Percentiles rank a stretch among this genome's conserved stretches.
phyloP scores from a whole-genome alignment of 345 rosid species.

The Anacardium occidentale region DNA sequence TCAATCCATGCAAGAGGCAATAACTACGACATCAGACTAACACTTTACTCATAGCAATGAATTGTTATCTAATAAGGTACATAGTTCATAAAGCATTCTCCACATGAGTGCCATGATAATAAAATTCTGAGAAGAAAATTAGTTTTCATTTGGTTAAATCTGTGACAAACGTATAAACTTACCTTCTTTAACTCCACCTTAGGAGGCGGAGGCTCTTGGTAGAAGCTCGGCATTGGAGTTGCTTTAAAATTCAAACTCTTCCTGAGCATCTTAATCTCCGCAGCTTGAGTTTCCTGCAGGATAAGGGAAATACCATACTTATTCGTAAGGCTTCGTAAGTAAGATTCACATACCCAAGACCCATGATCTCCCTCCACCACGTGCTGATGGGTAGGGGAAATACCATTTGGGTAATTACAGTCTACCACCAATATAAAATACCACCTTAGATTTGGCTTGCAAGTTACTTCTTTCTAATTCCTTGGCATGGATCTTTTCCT shows the following conservation, averaged over 20 bases:
- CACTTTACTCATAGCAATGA: neutral
- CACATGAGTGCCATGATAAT: neutral
- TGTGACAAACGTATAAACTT: conserved; percentile 22
- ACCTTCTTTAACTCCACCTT: conserved; percentile 91
- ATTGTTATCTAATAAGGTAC: neutral
- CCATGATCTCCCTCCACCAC: neutral
- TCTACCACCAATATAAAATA: conserved; percentile 17
- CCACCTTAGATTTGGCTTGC: conserved; percentile 96
- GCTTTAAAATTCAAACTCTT: conserved; percentile 93
- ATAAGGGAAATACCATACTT: conserved; percentile 4
- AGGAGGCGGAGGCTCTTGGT: conserved; percentile 91
- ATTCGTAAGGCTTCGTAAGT: neutral
- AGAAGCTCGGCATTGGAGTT: conserved; percentile 97
- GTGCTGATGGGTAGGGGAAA: neutral
- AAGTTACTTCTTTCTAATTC: conserved; percentile 71
- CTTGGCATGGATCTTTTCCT: conserved; percentile 94
- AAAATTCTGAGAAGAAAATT: neutral
- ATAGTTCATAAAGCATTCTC: neutral
- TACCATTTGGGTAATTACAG: conserved; percentile 1
- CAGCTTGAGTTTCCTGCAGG: conserved; percentile 89
- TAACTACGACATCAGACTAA: neutral
- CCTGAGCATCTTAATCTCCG: conserved; percentile 85
- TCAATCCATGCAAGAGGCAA: neutral
- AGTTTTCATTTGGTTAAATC: conserved; percentile 1
- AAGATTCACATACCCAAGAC: neutral